phyloP scores from a whole-genome alignment of 2,329 filamentous ascomycete species.

The Xylariaceae sp. region DNA sequence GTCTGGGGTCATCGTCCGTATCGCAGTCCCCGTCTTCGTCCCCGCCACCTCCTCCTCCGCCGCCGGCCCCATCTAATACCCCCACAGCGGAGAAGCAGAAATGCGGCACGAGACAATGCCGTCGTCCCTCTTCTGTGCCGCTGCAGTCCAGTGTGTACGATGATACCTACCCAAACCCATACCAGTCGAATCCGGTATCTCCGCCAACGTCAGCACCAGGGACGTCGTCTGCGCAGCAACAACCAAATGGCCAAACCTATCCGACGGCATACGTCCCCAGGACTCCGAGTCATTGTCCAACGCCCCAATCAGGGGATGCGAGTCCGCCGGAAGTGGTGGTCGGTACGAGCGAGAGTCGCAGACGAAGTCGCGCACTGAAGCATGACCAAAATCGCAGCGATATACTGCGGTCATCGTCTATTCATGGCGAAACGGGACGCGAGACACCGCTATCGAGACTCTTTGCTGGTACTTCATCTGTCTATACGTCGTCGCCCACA shows the following conservation, averaged over 20 bases:
- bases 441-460: background rate
- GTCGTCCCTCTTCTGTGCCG: conserved; percentile 1
- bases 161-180: background rate
- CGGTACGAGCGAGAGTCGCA: background rate
- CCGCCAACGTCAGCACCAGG: background rate
- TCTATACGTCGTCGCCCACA: background rate
- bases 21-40: background rate
- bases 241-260: background rate
- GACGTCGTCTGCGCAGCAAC: background rate
- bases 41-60: background rate
- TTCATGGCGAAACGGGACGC: background rate
- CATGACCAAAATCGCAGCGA: background rate
- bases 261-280: background rate
- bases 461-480: background rate
- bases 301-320: background rate
- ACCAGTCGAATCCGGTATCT: background rate
- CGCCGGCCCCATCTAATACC: background rate
- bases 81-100: background rate
- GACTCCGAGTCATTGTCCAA: background rate
- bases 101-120: background rate
- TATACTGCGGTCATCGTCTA: background rate
- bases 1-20: background rate
- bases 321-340: background rate
- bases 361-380: background rate
- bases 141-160: background rate